A percentile compares a stretch with the other conserved stretches of the same genome.
These are phyloP conservation scores for Aspergillus cejpii DNA, from an alignment of 2,329 filamentous ascomycete species.

Conservation along the genomic window DNA sequence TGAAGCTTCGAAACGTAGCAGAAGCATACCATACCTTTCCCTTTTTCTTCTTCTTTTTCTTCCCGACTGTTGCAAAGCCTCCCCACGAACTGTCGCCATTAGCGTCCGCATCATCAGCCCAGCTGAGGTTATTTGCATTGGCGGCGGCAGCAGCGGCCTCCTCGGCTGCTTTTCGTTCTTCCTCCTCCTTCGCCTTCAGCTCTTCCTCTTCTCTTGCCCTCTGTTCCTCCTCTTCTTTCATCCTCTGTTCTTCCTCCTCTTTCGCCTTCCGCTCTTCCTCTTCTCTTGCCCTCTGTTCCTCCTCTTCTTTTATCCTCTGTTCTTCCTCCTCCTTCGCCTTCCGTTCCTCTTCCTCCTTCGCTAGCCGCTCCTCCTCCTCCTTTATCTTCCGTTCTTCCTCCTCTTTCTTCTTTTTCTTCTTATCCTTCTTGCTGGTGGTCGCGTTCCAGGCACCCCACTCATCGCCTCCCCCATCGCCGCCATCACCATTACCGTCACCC, in stretches of 20 bases:
- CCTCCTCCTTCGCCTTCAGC: conserved; percentile 20
- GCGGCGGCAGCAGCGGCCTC: conserved; percentile 24
- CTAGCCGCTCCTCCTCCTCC: conserved; percentile 22
- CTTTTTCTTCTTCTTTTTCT: conserved; percentile 53
- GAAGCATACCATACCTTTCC: conserved; percentile 44
- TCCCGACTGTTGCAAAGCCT: conserved; percentile 44
- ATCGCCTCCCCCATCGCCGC: conserved; percentile 31
- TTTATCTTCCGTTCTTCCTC: conserved; percentile 27
- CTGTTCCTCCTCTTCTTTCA: conserved; percentile 24
- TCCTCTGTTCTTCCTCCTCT: conserved; percentile 21
- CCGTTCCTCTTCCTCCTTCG: conserved; percentile 26
- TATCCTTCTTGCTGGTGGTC: conserved; percentile 28
- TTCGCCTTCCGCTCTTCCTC: conserved; percentile 26
- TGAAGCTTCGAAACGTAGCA: not conserved
- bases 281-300: conserved; percentile 32
- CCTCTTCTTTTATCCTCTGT: conserved; percentile 30
- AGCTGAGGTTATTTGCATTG: conserved; percentile 32
- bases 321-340: conserved; percentile 23
- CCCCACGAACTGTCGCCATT: conserved; percentile 50
- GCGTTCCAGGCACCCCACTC: conserved; percentile 39
- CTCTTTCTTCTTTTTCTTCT: conserved; percentile 33
- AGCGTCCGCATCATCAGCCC: conserved; percentile 41
- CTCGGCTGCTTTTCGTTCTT: conserved; percentile 26
- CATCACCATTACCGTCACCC: conserved; percentile 22
- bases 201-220: conserved; percentile 32